Conservation (phyloP, 768 basidiomycete species). For the Suillus occidentalis region DNA sequence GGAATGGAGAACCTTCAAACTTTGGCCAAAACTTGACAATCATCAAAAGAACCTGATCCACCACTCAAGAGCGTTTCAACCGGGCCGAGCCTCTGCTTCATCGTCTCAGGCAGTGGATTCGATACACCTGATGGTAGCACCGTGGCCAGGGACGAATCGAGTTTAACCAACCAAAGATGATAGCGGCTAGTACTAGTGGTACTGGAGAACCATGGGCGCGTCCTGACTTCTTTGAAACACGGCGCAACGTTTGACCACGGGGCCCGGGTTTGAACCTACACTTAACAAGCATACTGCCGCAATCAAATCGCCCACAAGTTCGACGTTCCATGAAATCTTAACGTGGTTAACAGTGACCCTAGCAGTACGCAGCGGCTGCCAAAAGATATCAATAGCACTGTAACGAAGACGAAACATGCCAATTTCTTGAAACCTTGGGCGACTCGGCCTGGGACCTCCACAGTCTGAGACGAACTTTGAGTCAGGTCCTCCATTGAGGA, state of each 20-base stretch:
- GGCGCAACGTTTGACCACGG: not conserved
- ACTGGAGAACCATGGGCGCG: slow-evolving; percentile 4
- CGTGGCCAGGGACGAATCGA: not conserved
- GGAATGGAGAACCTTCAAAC: not conserved
- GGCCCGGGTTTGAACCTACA: no score
- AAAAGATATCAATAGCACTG: not conserved
- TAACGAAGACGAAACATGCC: not conserved
- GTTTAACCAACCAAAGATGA: slow-evolving; percentile 1
- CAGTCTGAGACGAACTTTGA: not conserved
- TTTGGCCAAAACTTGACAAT: not conserved
- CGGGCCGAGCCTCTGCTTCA: no score
- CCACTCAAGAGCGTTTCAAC: not conserved
- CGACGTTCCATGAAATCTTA: not conserved
- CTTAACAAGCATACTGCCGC: no score
- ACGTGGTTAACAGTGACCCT: not conserved
- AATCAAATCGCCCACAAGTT: no score
- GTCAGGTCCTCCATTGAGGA: not conserved
- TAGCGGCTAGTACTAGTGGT: not conserved
- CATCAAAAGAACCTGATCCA: slow-evolving; percentile 1
- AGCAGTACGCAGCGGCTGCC: slow-evolving; percentile 17
- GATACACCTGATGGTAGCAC: no score
- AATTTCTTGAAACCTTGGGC: not conserved
- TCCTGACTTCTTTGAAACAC: not conserved
- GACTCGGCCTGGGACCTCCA: no score
- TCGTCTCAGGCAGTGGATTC: no score